Evolutionary conservation across 805 yeast genomes (phyloP).

Genomic region (Alloascoidea africana): DNA sequence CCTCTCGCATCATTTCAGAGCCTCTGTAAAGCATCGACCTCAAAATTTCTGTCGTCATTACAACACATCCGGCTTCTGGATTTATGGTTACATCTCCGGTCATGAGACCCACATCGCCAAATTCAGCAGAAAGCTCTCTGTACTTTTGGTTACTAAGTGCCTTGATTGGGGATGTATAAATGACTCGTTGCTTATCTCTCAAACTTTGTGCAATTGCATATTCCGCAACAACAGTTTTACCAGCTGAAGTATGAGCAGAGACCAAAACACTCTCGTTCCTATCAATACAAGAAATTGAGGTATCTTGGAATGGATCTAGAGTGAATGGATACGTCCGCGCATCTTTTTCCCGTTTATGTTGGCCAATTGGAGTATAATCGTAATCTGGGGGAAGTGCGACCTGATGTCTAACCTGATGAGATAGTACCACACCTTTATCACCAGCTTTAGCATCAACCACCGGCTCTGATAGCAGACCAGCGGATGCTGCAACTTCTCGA

Average conservation of each 20-base stretch:
- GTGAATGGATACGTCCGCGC: slow-evolving; percentile 89
- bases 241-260: slow-evolving; percentile 96
- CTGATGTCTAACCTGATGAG: slow-evolving; percentile 94
- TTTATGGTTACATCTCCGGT: slow-evolving; percentile 98
- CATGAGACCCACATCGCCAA: slow-evolving; percentile 96
- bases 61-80: slow-evolving; percentile 95
- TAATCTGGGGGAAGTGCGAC: slow-evolving; percentile 92
- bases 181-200: slow-evolving; percentile 82
- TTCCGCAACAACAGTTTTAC: slow-evolving; percentile 94
- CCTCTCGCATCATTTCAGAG: slow-evolving; percentile 96
- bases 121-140: slow-evolving; percentile 81
- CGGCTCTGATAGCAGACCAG: slow-evolving; percentile 40
- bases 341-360: slow-evolving; percentile 61
- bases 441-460: slow-evolving; percentile 21
- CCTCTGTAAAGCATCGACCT: slow-evolving; percentile 96
- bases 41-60: slow-evolving; percentile 97
- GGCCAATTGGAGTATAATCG: slow-evolving; percentile 76
- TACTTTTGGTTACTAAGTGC: slow-evolving; percentile 91
- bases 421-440: slow-evolving; percentile 47
- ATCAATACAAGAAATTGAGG: slow-evolving; percentile 91
- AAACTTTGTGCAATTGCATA: slow-evolving; percentile 94
- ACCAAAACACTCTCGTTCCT: slow-evolving; percentile 89
- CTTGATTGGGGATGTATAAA: slow-evolving; percentile 90
- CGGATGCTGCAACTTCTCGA: slow-evolving; percentile 73
- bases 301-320: slow-evolving; percentile 95